These are phyloP conservation scores for Aspergillus sergii DNA, from an alignment of 2,329 filamentous ascomycete species.

Conservation along the genomic window DNA sequence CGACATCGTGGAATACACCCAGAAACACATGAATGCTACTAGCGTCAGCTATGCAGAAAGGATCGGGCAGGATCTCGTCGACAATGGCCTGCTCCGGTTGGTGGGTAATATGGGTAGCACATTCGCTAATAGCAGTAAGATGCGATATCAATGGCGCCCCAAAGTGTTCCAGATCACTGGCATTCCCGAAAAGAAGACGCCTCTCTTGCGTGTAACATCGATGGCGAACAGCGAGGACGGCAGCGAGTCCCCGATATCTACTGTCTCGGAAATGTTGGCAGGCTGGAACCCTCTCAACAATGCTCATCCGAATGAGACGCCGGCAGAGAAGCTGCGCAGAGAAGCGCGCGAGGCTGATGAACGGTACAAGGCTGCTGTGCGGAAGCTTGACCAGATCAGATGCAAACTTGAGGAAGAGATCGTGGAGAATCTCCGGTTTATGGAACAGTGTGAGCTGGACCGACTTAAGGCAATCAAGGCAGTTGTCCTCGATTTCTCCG, in stretches of 20 bases:
- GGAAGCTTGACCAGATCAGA: conserved; percentile 83
- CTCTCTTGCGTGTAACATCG: conserved; percentile 74
- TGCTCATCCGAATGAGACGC: conserved; percentile 89
- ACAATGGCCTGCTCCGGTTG: conserved; percentile 81
- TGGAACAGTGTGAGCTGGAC: conserved; percentile 96
- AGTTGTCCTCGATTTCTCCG: conserved; percentile 95
- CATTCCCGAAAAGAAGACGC: conserved; percentile 81
- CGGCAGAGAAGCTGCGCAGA: conserved; percentile 78
- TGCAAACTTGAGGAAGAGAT: conserved; percentile 97
- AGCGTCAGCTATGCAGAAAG: conserved; percentile 90
- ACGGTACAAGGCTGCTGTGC: conserved; percentile 84
- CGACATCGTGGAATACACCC: conserved; percentile 94
- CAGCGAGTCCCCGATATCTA: conserved; percentile 79
- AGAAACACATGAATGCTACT: conserved; percentile 79
- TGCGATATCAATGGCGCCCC: conserved; percentile 96
- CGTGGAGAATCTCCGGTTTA: conserved; percentile 87
- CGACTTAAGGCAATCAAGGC: conserved; percentile 97
- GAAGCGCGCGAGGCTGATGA: conserved; percentile 91
- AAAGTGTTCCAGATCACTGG: conserved; percentile 88
- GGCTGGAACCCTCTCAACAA: conserved; percentile 94
- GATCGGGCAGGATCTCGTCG: conserved; percentile 90
- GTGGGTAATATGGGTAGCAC: conserved; percentile 93
- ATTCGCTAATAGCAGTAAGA: conserved; percentile 95
- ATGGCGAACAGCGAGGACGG: conserved; percentile 62
- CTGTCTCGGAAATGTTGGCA: conserved; percentile 84